Base-by-base conservation (phyloP, 2,329 filamentous ascomycete genomes). In the Davidsoniella australis region DNA sequence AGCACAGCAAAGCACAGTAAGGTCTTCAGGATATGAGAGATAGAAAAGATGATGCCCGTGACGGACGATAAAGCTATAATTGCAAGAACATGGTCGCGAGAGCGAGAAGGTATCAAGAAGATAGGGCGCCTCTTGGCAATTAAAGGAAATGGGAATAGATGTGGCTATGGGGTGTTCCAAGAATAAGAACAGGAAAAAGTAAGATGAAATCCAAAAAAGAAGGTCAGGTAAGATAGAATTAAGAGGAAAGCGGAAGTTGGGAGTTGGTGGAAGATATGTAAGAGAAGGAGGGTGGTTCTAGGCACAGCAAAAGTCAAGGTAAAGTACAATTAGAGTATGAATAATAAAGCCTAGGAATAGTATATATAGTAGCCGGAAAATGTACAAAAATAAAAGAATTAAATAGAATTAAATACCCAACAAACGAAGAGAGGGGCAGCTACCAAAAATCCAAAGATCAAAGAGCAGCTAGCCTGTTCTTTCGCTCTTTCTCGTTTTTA, bases 21-120 rank as follows among this genome's bases (percentile, higher is more conserved):
- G 9, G 14, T 33, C 17, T 39, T 18, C 43, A 47, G 24, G 24
- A 47, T 23, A 37, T 23, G n/a, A 38, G 45, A 47, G n/a, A 18
- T 41, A 18, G 17, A 23, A 38, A 33, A 39, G 5, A 40, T 39
- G 18, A 45, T 52, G 50, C 50, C 50, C 50, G 50, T 45, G 26
- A 52, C 42, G 50, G 50, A 52, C 50, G 36, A 47, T 37, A 20
- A 17, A 40, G 47, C 40, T 52, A 52, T 52, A 40, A 49, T 43
- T 45, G 43, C 41, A 52, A 46, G 42, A 49, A 49, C 47, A 52
- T 52, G 42, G 36, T 52, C 39, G 50, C 50, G 12, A 47, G 14
- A n/a, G 47, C 50, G 47, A 52, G 47, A 43, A 24, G 18, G n/a
- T 37, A 33, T 29, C 14, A 41, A 37, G 39, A 33, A 4, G 5